phyloP scores from a whole-genome alignment of 768 basidiomycete genomes.

The Tricholomella constricta region DNA sequence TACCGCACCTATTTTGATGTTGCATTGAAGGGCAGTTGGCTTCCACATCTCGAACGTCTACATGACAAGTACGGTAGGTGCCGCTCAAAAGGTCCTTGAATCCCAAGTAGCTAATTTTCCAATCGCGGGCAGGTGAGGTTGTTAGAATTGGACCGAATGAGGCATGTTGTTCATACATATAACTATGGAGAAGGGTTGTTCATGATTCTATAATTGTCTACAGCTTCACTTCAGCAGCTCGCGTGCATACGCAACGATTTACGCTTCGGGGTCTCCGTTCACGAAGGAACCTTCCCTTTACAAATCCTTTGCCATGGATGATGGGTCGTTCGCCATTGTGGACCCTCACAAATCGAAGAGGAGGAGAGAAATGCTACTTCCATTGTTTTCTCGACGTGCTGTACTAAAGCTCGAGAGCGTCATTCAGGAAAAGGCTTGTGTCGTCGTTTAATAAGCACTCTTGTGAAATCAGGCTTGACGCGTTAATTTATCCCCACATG shows the following conservation, averaged over 20 bases:
- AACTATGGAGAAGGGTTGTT: too few species aligned
- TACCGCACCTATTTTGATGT: slow-evolving; percentile 9
- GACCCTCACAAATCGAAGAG: slow-evolving; percentile 7
- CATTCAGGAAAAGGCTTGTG: slow-evolving; percentile 8
- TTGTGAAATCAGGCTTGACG: too few species aligned
- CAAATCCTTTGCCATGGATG: slow-evolving; percentile 3
- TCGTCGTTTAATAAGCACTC: not conserved
- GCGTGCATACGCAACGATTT: slow-evolving; percentile 3
- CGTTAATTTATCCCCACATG: not conserved
- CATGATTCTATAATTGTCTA: too few species aligned
- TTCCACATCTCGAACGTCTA: slow-evolving; percentile 9
- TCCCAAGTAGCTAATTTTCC: not conserved
- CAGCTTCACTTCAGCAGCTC: slow-evolving; percentile 11
- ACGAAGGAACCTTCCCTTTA: slow-evolving; percentile 4
- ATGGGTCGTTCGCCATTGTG: slow-evolving; percentile 5
- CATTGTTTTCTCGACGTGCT: slow-evolving; percentile 10
- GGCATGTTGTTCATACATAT: not conserved
- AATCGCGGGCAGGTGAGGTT: not conserved
- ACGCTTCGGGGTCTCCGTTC: slow-evolving; percentile 3
- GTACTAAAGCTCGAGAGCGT: slow-evolving; percentile 9
- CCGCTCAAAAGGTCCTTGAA: not conserved
- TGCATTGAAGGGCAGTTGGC: not conserved
- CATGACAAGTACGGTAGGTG: slow-evolving; percentile 8
- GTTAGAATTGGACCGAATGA: not conserved
- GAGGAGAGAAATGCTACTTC: slow-evolving; percentile 7